Conservation (phyloP, 2,329 filamentous ascomycete species). For the Microdochium paspali region DNA sequence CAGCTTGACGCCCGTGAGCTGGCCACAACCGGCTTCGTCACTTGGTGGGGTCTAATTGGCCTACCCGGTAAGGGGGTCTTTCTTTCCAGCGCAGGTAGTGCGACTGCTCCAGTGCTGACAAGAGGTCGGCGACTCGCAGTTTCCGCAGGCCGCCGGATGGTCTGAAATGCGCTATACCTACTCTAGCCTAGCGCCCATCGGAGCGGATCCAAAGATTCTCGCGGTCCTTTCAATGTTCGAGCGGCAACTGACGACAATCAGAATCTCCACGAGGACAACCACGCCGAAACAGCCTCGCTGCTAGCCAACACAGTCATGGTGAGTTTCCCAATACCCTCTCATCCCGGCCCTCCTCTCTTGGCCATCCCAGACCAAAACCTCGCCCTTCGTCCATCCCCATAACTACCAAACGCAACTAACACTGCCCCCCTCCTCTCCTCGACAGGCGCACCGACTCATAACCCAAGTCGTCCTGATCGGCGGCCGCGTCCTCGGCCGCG, state of each 20-base stretch:
- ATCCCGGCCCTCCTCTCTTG: not conserved
- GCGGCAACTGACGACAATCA: not conserved
- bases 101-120: too few relatives aligned
- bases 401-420: not conserved
- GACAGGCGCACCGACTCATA: slow-evolving; percentile 89
- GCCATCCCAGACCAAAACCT: not conserved
- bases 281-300: not conserved
- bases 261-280: not conserved
- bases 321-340: not conserved
- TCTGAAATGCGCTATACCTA: not conserved
- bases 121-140: not conserved
- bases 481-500: slow-evolving; percentile 82
- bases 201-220: not conserved
- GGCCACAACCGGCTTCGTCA: not conserved
- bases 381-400: not conserved
- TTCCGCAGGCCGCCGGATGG: not conserved
- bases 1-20: not conserved
- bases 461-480: slow-evolving; percentile 88
- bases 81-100: too few relatives aligned
- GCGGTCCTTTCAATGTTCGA: not conserved
- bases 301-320: not conserved
- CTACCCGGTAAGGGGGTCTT: not conserved
- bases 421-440: slow-evolving; percentile 3
- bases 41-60: not conserved
- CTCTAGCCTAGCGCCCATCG: not conserved